phyloP scores from a whole-genome alignment of 495 filamentous ascomycete genomes.

The Penicillium soppii region DNA sequence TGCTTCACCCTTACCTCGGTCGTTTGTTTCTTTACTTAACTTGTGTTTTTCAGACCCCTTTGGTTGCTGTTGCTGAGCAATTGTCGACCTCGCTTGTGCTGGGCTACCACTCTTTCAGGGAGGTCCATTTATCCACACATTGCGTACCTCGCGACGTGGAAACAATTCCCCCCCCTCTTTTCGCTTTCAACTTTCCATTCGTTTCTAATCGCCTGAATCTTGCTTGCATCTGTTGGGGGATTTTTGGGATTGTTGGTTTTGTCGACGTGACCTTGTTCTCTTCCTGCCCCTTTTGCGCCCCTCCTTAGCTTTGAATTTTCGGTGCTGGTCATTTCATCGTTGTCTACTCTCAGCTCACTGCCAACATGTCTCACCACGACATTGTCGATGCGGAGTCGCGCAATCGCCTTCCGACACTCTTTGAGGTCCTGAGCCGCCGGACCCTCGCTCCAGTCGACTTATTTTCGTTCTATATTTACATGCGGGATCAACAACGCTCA shows the following conservation, averaged over 20 bases:
- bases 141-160: conserved; percentile 13
- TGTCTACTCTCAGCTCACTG: conserved; percentile 1
- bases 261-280: conserved; percentile 9
- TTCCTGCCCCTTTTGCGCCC: conserved; percentile 20
- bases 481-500: conserved; percentile 96
- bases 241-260: conserved; percentile 9
- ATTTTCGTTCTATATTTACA: conserved; percentile 99
- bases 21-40: conserved; percentile 6
- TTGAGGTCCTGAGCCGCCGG: conserved; percentile 88
- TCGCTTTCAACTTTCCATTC: background rate
- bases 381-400: conserved; percentile 50
- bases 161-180: conserved; percentile 12
- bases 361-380: conserved; percentile 36
- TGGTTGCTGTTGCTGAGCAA: conserved; percentile 14
- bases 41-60: conserved; percentile 14
- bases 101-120: conserved; percentile 2
- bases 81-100: conserved; percentile 1
- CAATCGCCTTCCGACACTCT: conserved; percentile 87
- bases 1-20: conserved; percentile 17
- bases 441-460: conserved; percentile 93
- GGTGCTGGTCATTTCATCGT: conserved; percentile 24
- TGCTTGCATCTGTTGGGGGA: conserved; percentile 2
- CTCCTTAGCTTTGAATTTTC: conserved; percentile 13
- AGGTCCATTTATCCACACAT: conserved; percentile 5
- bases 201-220: conserved; percentile 2